phyloP scores from a whole-genome alignment of 495 filamentous ascomycete species.

The Penicillium ochrochloron region DNA sequence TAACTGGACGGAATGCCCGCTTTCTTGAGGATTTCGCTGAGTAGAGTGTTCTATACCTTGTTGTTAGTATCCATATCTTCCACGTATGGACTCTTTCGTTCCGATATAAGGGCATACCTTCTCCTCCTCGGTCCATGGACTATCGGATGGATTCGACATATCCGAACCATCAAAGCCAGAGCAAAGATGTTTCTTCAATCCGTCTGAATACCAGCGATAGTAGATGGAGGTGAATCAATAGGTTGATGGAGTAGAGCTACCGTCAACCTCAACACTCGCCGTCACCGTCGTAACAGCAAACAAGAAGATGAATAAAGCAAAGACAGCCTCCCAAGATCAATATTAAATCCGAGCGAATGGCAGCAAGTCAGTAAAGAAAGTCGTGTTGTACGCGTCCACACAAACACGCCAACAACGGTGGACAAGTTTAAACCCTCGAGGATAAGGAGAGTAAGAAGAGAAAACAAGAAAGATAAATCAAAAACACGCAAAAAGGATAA shows the following conservation, averaged over 20 bases:
- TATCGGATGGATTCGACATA: slow-evolving; percentile 55
- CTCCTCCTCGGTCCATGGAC: slow-evolving; percentile 63
- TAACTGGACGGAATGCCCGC: slow-evolving; percentile 53
- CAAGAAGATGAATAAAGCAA: slow-evolving; percentile 19
- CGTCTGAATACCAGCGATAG: slow-evolving; percentile 9
- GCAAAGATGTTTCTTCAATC: slow-evolving; percentile 11
- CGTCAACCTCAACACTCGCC: not conserved
- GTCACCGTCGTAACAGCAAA: slow-evolving; percentile 14
- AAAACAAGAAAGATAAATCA: slow-evolving; percentile 19
- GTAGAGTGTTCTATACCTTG: slow-evolving; percentile 50
- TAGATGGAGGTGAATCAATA: not conserved
- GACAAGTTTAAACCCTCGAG: slow-evolving; percentile 15
- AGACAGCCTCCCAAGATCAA: slow-evolving; percentile 39
- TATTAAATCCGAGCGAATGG: slow-evolving; percentile 31
- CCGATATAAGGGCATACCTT: slow-evolving; percentile 48
- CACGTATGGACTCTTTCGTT: not conserved
- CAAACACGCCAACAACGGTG: slow-evolving; percentile 9
- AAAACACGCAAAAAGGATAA: slow-evolving; percentile 15
- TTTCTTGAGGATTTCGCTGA: slow-evolving; percentile 66
- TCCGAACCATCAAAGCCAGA: slow-evolving; percentile 50
- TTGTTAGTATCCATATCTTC: slow-evolving; percentile 12
- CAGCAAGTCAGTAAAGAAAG: slow-evolving; percentile 19
- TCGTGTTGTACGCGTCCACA: not conserved
- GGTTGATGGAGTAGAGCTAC: not conserved
- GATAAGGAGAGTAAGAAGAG: slow-evolving; percentile 19